These are phyloP conservation scores for Penicillium pancosmium DNA, from an alignment of 495 filamentous ascomycete species.

Conservation along the genomic window DNA sequence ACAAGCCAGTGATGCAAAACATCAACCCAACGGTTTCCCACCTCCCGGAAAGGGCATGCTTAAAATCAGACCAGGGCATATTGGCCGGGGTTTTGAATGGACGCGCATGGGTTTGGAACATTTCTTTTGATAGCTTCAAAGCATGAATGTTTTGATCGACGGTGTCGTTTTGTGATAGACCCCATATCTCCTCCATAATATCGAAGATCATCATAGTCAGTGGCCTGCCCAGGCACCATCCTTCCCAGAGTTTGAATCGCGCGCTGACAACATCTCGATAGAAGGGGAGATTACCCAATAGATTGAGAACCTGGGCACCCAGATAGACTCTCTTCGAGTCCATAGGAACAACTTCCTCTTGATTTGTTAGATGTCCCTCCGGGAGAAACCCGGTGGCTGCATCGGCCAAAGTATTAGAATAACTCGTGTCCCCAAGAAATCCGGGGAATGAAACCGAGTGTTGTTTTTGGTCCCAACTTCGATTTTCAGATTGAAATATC, in stretches of 20 bases:
- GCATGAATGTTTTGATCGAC: constrained; percentile 18
- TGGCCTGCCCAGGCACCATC: constrained; percentile 24
- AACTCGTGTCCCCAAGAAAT: constrained; percentile 46
- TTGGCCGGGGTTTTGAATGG: constrained; percentile 17
- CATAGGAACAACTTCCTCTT: constrained; percentile 9
- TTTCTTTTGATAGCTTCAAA: constrained; percentile 16
- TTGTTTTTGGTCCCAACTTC: constrained; percentile 18
- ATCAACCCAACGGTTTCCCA: constrained; percentile 34
- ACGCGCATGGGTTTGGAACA: constrained; percentile 27
- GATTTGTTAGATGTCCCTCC: neutral
- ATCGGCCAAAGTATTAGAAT: constrained; percentile 38
- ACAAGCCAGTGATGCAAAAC: constrained; percentile 24
- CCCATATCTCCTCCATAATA: constrained; percentile 24
- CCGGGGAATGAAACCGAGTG: constrained; percentile 14
- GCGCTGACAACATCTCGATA: constrained; percentile 26
- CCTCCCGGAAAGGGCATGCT: constrained; percentile 10
- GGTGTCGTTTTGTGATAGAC: constrained; percentile 1
- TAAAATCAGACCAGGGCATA: constrained; percentile 27
- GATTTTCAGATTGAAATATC: neutral
- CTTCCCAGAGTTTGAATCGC: constrained; percentile 24
- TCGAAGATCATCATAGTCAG: constrained; percentile 22
- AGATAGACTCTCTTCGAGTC: constrained; percentile 22
- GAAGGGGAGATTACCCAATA: constrained; percentile 27
- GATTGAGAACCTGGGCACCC: constrained; percentile 26
- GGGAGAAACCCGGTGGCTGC: constrained; percentile 5